A percentile compares a stretch with the other conserved stretches of the same genome.
phyloP scores from a whole-genome alignment of 2,329 filamentous ascomycete species.

The Diplodia scrobiculata region DNA sequence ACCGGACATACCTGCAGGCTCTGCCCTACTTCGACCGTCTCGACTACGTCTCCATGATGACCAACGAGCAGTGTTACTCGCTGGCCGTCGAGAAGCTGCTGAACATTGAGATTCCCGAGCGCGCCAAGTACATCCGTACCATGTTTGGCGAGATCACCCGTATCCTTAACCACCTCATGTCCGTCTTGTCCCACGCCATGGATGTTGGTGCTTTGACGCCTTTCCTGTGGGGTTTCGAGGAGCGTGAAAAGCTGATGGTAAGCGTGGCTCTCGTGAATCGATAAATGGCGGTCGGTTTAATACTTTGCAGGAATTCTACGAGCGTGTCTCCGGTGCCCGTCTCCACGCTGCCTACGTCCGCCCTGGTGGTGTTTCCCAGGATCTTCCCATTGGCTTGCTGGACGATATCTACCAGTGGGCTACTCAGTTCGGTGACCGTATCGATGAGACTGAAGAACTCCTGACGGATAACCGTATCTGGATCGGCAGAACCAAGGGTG shows the following conservation, averaged over 20 bases:
- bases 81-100: conserved; percentile 96
- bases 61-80: conserved; percentile 97
- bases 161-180: conserved; percentile 97
- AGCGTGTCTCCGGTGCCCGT: conserved; percentile 96
- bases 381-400: conserved; percentile 87
- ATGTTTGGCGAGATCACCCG: conserved; percentile 94
- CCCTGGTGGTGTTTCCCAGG: conserved; percentile 93
- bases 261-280: conserved; percentile 37
- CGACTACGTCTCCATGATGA: conserved; percentile 99
- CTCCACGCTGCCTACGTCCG: conserved; percentile 96
- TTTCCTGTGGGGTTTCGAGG: conserved; percentile 99
- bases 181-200: conserved; percentile 95
- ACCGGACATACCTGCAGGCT: conserved; percentile 98
- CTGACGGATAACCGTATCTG: conserved; percentile 99
- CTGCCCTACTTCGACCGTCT: conserved; percentile 98
- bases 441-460: conserved; percentile 98
- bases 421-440: conserved; percentile 96
- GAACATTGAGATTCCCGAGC: conserved; percentile 91
- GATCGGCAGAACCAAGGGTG: conserved; percentile 86
- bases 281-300: conserved; percentile 10
- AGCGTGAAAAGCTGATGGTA: conserved; percentile 99
- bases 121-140: conserved; percentile 96
- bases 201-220: conserved; percentile 97
- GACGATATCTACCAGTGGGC: conserved; percentile 99
- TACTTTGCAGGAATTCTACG: conserved; percentile 85